Evolutionary conservation across 2,329 filamentous ascomycete species (phyloP), one percentile per base, ranked within the genome.

Genomic region (Botrytis paeoniae): DNA sequence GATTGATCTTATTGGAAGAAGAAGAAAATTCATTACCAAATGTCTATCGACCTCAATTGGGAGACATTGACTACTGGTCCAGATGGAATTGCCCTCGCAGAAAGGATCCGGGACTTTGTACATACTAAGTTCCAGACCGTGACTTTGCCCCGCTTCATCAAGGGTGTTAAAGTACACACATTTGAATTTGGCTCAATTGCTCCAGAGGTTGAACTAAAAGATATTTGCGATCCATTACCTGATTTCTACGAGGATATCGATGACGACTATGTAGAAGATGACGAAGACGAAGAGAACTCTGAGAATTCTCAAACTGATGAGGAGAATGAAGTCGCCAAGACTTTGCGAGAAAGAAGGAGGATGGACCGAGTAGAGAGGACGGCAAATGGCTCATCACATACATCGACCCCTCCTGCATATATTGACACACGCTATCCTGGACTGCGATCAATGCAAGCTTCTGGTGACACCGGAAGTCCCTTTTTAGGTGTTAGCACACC

Each of bases 11-110:
- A 57, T 61, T n/a, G 51, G 51, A 29, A 18, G 51, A 57, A 9
- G 16, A 25, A 70, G 6, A 29, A 4, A 25, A 59, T 37, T 48
- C 66, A 70, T n/a, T 54, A 16, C 69, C 75, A 76, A 64, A 99
- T 99, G 96, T 98, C 96, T 78, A 95, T 99, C 85, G 95, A 98
- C 81, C 92, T 99, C 82, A 94, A 97, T 83, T 99, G 96, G 96
- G 92, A 96, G 80, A 92, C 92, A 75, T 89, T 98, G 80, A 98
- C 95, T 35, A 91, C 90, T 75, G 96, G 96, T 41, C 89, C 94
- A 66, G 95, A 98, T 83, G 95, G 96, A 72, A 88, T 91, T 76
- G 92, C 89, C 71, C 90, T 98, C 75, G 94, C 95, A 66, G 92
- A 94, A 81, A 89, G 88, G 75, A 97, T 99, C 83, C 93, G 95